Evolutionary conservation across 179 eudicot species (phyloP).

Genomic region (Pouteria campechiana): DNA sequence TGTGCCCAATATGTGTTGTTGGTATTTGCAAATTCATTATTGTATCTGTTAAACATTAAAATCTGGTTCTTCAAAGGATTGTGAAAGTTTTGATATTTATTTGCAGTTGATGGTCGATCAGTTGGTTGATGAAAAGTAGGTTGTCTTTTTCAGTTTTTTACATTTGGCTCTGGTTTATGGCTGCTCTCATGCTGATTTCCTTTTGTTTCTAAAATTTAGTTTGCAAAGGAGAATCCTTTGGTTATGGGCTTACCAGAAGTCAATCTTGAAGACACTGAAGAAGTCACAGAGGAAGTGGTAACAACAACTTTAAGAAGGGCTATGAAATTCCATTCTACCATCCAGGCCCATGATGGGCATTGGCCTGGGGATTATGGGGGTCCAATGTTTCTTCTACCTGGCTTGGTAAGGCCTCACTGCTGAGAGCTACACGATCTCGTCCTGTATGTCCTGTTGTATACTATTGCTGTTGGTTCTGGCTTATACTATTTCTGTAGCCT

Average conservation of each 20-base stretch:
- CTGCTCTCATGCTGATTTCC: too few species aligned
- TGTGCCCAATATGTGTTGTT: too few species aligned
- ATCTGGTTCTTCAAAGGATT: too few species aligned
- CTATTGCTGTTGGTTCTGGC: background rate
- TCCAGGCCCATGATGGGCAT: constrained; percentile 90
- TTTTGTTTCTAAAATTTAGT: constrained; percentile 44
- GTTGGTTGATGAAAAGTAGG: too few species aligned
- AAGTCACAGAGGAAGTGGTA: constrained; percentile 49
- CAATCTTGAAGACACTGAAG: constrained; percentile 38
- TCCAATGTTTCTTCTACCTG: constrained; percentile 89
- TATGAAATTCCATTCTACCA: constrained; percentile 56
- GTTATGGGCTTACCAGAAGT: constrained; percentile 35
- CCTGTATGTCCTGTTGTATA: background rate
- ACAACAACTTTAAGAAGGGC: constrained; percentile 62
- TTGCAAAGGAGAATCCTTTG: constrained; percentile 44
- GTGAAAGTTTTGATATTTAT: too few species aligned
- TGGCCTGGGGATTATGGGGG: constrained; percentile 98
- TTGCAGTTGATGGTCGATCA: too few species aligned
- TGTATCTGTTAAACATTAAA: too few species aligned
- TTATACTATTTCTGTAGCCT: background rate
- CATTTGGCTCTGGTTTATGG: background rate
- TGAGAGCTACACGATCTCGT: too few species aligned
- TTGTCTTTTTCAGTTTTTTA: too few species aligned
- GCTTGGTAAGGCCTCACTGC: constrained; percentile 45
- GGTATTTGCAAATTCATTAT: too few species aligned